Percentiles rank a stretch among this genome's conserved stretches.
Conservation (phyloP, 2,329 filamentous ascomycete species). For the Fusarium napiforme region DNA sequence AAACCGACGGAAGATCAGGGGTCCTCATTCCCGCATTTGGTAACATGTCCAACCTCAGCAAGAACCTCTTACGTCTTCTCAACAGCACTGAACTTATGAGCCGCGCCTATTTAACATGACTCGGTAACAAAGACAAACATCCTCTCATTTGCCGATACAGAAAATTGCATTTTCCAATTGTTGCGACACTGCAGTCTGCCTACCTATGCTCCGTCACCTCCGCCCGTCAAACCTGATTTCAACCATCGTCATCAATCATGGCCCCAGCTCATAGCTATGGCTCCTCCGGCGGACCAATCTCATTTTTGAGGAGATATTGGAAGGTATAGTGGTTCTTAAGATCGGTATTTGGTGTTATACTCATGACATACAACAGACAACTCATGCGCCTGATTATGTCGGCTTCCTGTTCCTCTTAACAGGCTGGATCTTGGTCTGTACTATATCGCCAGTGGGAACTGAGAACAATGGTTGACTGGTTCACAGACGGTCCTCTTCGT, state of each 20-base stretch:
- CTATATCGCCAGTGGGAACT: background rate
- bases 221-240: background rate
- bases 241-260: slow-evolving; percentile 35
- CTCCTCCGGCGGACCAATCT: slow-evolving; percentile 37
- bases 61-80: slow-evolving; percentile 19
- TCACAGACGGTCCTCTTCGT: slow-evolving; percentile 55
- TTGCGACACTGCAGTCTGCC: background rate
- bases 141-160: background rate
- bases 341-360: background rate
- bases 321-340: slow-evolving; percentile 49
- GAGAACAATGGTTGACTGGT: background rate
- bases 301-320: slow-evolving; percentile 58
- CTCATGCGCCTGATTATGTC: slow-evolving; percentile 89
- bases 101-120: background rate
- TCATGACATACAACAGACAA: slow-evolving; percentile 62
- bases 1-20: slow-evolving; percentile 17
- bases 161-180: background rate
- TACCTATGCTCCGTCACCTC: slow-evolving; percentile 25
- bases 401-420: slow-evolving; percentile 77
- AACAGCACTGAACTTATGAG: background rate
- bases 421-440: slow-evolving; percentile 70
- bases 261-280: slow-evolving; percentile 38
- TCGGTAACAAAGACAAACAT: background rate
- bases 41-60: slow-evolving; percentile 12
- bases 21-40: slow-evolving; percentile 9